Evolutionary conservation across 2,329 filamentous ascomycete species (phyloP).

Genomic region (Colletotrichum incanum): DNA sequence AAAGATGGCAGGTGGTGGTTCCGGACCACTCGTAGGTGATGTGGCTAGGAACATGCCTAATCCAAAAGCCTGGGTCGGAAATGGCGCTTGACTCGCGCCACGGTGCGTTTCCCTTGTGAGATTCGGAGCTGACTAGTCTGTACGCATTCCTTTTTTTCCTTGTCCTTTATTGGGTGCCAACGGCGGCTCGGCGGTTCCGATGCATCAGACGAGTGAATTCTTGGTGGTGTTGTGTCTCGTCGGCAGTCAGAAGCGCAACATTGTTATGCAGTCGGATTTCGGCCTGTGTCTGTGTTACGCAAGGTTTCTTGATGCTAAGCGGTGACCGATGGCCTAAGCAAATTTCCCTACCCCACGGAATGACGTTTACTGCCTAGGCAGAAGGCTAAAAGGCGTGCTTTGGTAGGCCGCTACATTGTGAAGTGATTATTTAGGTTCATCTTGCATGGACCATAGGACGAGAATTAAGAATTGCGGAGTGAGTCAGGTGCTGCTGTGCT

Average conservation of each 20-base stretch:
- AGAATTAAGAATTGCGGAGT: background rate
- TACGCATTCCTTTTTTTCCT: constrained; percentile 11
- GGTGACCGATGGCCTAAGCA: background rate
- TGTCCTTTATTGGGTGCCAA: constrained; percentile 33
- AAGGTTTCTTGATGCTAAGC: background rate
- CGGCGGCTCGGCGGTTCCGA: constrained; percentile 35
- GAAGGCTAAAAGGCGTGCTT: too few relatives aligned
- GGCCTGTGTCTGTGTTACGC: background rate
- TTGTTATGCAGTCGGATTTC: background rate
- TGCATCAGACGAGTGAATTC: constrained; percentile 17
- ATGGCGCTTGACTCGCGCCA: constrained; percentile 2
- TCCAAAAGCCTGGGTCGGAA: background rate
- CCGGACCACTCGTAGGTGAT: background rate
- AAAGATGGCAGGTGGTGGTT: constrained; percentile 6
- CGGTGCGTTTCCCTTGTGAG: constrained; percentile 6
- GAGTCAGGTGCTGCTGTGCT: background rate
- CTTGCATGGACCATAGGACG: background rate
- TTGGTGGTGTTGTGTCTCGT: background rate
- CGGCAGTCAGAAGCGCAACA: background rate
- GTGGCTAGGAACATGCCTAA: background rate
- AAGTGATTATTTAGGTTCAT: background rate
- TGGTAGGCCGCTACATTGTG: background rate
- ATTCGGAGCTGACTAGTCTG: constrained; percentile 30
- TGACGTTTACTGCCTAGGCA: constrained; percentile 13
- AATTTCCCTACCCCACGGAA: background rate